phyloP scores from a whole-genome alignment of 192 early-diverging fungal species.

The Entomortierella parvispora region DNA sequence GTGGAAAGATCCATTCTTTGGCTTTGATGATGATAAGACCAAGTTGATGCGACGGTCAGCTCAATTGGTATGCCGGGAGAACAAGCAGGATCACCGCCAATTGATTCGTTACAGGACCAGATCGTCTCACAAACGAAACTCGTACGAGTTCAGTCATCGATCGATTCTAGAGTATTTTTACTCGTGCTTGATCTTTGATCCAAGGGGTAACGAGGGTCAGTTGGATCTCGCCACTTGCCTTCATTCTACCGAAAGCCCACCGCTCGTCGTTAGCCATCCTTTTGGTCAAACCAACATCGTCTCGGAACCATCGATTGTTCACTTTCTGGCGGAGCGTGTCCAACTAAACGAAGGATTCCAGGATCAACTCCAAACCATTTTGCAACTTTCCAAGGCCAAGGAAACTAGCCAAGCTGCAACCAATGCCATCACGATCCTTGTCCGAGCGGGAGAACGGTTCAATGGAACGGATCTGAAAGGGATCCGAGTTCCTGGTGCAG shows the following conservation, averaged over 20 bases:
- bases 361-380: background rate
- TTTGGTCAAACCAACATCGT: background rate
- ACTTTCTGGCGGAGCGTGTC: background rate
- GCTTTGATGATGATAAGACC: background rate
- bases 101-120: background rate
- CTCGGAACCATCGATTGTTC: background rate
- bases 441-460: background rate
- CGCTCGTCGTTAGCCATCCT: background rate
- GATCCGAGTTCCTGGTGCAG: background rate
- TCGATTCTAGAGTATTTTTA: conserved; percentile 1
- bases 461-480: background rate
- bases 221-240: too few species aligned
- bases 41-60: background rate
- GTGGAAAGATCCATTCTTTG: background rate
- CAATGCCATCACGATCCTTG: background rate
- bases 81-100: too few species aligned
- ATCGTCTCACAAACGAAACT: background rate
- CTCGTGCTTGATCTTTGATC: background rate
- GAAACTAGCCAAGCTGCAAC: background rate
- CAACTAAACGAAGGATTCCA: background rate
- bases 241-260: background rate
- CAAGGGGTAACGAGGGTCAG: background rate
- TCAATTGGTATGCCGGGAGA: background rate
- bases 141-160: background rate
- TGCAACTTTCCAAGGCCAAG: background rate